These are phyloP conservation scores for Pueraria montana DNA, from an alignment of 306 rosid genomes.

Conservation along the genomic window DNA sequence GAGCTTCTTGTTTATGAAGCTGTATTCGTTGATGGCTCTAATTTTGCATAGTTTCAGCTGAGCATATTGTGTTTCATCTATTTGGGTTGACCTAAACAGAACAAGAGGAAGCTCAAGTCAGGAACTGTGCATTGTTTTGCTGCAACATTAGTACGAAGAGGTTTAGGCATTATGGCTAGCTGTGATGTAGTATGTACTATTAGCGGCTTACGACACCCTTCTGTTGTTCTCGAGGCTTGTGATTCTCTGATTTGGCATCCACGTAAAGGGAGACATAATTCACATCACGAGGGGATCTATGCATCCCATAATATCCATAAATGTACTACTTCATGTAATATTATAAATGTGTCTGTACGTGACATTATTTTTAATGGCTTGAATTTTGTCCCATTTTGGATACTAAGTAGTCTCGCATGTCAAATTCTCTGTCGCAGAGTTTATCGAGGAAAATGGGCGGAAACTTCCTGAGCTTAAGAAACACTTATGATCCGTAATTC, in stretches of 20 bases:
- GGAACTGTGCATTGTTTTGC: slow-evolving; percentile 34
- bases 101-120: slow-evolving; percentile 48
- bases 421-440: neutral
- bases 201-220: slow-evolving; percentile 27
- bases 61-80: slow-evolving; percentile 10
- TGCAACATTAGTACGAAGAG: slow-evolving; percentile 13
- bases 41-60: slow-evolving; percentile 38
- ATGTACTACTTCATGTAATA: slow-evolving; percentile 14
- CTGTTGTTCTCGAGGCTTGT: slow-evolving; percentile 11
- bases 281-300: neutral
- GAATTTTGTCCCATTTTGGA: neutral
- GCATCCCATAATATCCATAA: neutral
- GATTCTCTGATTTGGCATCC: slow-evolving; percentile 32
- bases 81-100: neutral
- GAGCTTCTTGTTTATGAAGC: slow-evolving; percentile 18
- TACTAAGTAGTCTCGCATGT: neutral
- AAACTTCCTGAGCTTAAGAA: neutral
- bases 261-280: slow-evolving; percentile 29
- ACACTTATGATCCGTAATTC: neutral
- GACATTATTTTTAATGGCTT: neutral
- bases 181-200: slow-evolving; percentile 15
- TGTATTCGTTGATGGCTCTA: slow-evolving; percentile 31
- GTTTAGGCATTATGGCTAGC: slow-evolving; percentile 11
- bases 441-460: neutral
- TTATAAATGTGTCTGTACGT: neutral